Base-by-base conservation (phyloP, 2,329 filamentous ascomycete genomes). In the Madurella mycetomatis region DNA sequence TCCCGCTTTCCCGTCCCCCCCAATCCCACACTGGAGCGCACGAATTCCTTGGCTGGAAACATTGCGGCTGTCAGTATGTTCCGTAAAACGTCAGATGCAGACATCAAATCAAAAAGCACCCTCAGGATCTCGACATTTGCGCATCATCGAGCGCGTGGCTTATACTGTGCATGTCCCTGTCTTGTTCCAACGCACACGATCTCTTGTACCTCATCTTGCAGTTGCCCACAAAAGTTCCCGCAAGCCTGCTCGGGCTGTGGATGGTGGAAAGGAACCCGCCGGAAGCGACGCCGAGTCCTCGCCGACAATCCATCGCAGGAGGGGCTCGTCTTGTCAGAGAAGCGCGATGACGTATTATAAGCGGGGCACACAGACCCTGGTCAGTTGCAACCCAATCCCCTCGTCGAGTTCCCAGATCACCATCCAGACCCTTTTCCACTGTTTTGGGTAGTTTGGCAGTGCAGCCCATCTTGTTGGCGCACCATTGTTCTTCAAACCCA, bases 1-100 rank as follows among this genome's bases (percentile, higher is more conserved):
- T 54, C 56, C 61, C 57, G 58, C 58, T 56, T 63, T 62, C 52
- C 57, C 54, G 53, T 60, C 55, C 45, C 32, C 48, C 31, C 16
- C 50, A 18, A 50, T 51, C 42, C 34, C 31, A 40, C 30, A 15
- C 9, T 42, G 13, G 16, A 48, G 11, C 18, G 25, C 40, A 46
- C 47, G 30, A 25, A 25, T 30, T 9, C 48, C 25, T 47, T 37
- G 45, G 15, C 45, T 39, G 45, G 34, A 4, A 15, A 9, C 11
- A 37, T 37, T 37, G 34, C 34, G 34, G 34, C 34, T 37, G 34
- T 37, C 34, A 37, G 34, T 25, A 7, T 3, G 25, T 7, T 25
- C 25, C 25, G 25, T 25, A 7, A 4, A 25, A 4, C 25, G 25
- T 25, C 25, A 25, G 25, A 25, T 25, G 25, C 25, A 7, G 3